Percentiles rank a stretch among this genome's conserved stretches.
Evolutionary conservation across 495 filamentous ascomycete species (phyloP).

Genomic region (Hypomontagnella monticulosa): DNA sequence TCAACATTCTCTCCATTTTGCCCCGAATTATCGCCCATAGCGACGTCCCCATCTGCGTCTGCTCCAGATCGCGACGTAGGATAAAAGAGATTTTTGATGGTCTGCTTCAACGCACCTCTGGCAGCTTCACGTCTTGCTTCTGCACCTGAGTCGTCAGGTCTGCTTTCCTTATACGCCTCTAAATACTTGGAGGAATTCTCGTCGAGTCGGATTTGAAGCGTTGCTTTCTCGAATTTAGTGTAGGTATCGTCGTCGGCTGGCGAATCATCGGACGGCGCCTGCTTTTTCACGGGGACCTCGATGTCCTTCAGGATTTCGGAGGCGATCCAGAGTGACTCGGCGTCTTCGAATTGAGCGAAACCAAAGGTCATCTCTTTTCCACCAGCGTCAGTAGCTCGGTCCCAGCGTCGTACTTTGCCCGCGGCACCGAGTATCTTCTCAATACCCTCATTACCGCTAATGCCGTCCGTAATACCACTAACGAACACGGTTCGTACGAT

Average conservation of each 20-base stretch:
- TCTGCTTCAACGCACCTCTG: slow-evolving; percentile 67
- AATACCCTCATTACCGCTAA: slow-evolving; percentile 80
- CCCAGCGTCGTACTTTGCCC: slow-evolving; percentile 86
- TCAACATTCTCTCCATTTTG: slow-evolving; percentile 71
- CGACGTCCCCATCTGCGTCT: slow-evolving; percentile 70
- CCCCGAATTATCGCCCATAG: slow-evolving; percentile 73
- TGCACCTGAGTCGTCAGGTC: slow-evolving; percentile 69
- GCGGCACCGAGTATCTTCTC: slow-evolving; percentile 82
- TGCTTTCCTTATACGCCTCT: slow-evolving; percentile 76
- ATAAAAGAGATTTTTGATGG: slow-evolving; percentile 76
- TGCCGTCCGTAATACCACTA: slow-evolving; percentile 81
- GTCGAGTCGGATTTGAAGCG: slow-evolving; percentile 81
- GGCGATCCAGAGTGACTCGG: slow-evolving; percentile 85
- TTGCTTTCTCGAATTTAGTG: slow-evolving; percentile 72
- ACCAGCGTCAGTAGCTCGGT: slow-evolving; percentile 64
- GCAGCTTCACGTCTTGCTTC: slow-evolving; percentile 76
- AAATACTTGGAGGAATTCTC: slow-evolving; percentile 80
- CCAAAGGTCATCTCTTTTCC: slow-evolving; percentile 86
- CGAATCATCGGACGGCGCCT: slow-evolving; percentile 59
- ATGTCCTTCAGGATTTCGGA: slow-evolving; percentile 87
- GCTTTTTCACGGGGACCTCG: slow-evolving; percentile 83
- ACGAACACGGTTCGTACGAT: slow-evolving; percentile 90
- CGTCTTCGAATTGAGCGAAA: slow-evolving; percentile 96
- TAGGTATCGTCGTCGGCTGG: slow-evolving; percentile 63
- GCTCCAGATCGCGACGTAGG: slow-evolving; percentile 64